Evolutionary conservation across 768 basidiomycete species (phyloP).

Genomic region (Baorangia bicolor): DNA sequence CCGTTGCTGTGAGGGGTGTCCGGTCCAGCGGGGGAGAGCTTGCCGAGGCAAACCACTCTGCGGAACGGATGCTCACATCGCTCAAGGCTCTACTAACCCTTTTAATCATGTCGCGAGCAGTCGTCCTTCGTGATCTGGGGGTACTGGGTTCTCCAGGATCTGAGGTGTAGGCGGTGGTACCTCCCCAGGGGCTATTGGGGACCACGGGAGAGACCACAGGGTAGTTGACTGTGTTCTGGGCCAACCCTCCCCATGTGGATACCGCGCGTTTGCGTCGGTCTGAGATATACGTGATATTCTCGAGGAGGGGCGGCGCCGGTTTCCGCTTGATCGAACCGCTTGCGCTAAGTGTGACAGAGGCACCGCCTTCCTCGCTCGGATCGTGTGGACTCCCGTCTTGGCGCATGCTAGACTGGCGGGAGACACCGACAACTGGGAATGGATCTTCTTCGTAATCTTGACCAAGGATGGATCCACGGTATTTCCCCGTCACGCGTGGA

Average conservation of each 20-base stretch:
- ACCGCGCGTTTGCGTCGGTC: not conserved
- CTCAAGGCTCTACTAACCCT: constrained; percentile 26
- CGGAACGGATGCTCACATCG: constrained; percentile 31
- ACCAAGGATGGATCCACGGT: constrained; percentile 26
- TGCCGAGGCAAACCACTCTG: constrained; percentile 31
- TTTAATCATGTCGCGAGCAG: constrained; percentile 14
- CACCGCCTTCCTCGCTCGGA: constrained; percentile 13
- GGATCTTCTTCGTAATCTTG: constrained; percentile 23
- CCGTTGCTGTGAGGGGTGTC: constrained; percentile 15
- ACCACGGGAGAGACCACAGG: constrained; percentile 1
- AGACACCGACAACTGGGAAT: constrained; percentile 23
- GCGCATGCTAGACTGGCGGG: constrained; percentile 23
- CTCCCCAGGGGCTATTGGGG: constrained; percentile 9
- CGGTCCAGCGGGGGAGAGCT: constrained; percentile 9
- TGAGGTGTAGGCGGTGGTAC: not conserved
- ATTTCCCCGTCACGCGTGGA: constrained; percentile 30
- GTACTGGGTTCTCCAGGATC: constrained; percentile 3
- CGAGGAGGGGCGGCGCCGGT: constrained; percentile 30
- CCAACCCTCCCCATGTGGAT: constrained; percentile 29
- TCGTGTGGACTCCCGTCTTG: not conserved
- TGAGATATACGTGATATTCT: constrained; percentile 9
- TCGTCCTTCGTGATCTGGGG: constrained; percentile 13
- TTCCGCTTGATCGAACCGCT: constrained; percentile 31
- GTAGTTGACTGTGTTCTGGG: not conserved
- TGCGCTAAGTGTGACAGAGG: constrained; percentile 6